These are phyloP conservation scores for Ensete glaucum DNA, from an alignment of 176 grass and related monocot species.

Conservation along the genomic window DNA sequence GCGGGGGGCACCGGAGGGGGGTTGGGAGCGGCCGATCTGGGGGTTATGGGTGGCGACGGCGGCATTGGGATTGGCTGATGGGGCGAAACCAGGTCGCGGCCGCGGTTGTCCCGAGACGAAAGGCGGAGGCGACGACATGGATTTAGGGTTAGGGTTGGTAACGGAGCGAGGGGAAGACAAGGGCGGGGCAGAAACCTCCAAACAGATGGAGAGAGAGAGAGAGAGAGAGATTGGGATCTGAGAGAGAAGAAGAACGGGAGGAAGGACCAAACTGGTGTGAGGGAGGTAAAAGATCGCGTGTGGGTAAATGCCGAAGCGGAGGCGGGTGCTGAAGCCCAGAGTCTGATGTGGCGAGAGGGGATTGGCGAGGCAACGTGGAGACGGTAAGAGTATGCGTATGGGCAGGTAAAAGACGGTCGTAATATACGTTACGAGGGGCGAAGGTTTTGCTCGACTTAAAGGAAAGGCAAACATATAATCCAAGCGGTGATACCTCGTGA, in stretches of 20 bases:
- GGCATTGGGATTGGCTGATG: slow-evolving; percentile 6
- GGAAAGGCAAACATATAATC: too few relatives aligned
- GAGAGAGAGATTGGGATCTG: slow-evolving; percentile 41
- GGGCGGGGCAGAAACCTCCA: neutral
- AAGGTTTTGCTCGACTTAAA: too few relatives aligned
- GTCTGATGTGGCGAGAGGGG: slow-evolving; percentile 21
- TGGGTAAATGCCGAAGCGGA: neutral
- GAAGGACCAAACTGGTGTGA: neutral
- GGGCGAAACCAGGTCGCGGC: slow-evolving; percentile 22
- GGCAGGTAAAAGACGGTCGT: neutral
- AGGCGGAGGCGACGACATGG: slow-evolving; percentile 17
- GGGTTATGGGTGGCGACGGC: slow-evolving; percentile 37
- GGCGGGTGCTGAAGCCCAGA: neutral
- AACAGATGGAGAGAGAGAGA: slow-evolving; percentile 16
- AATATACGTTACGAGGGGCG: too few relatives aligned
- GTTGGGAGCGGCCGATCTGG: slow-evolving; percentile 41
- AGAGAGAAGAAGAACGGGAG: neutral
- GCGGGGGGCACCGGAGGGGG: slow-evolving; percentile 1
- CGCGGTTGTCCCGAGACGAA: slow-evolving; percentile 11
- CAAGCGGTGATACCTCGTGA: too few relatives aligned
- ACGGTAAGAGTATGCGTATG: neutral
- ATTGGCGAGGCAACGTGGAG: slow-evolving; percentile 39
- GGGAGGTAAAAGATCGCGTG: neutral
- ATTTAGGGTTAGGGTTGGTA: neutral
- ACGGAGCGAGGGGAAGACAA: neutral